Evolutionary conservation across 805 yeast species (phyloP).

Genomic region (Sugiyamaella valdiviana): DNA sequence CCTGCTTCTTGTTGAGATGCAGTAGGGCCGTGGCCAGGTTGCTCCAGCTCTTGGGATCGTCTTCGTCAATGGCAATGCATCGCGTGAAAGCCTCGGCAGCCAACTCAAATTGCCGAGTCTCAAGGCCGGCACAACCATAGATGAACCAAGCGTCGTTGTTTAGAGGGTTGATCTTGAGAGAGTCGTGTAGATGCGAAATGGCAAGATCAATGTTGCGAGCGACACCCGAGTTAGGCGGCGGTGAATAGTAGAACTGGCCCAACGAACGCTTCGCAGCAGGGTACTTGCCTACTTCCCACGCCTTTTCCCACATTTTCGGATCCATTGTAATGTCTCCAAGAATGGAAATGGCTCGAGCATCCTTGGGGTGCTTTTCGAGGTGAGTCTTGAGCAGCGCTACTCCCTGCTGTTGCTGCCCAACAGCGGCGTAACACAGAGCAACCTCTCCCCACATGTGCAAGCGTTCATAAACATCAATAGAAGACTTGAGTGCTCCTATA

Average conservation of each 20-base stretch:
- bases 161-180: constrained; percentile 66
- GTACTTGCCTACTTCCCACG: constrained; percentile 83
- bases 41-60: constrained; percentile 81
- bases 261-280: constrained; percentile 81
- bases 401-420: constrained; percentile 67
- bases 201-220: constrained; percentile 48
- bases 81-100: constrained; percentile 92
- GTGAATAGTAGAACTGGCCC: constrained; percentile 63
- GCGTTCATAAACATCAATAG: constrained; percentile 82
- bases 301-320: constrained; percentile 68
- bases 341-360: constrained; percentile 77
- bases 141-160: constrained; percentile 81
- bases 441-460: constrained; percentile 71
- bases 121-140: constrained; percentile 87
- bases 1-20: constrained; percentile 55
- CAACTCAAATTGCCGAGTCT: constrained; percentile 57
- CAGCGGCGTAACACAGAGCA: constrained; percentile 85
- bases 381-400: constrained; percentile 50
- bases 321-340: constrained; percentile 72
- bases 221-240: constrained; percentile 51
- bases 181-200: constrained; percentile 64
- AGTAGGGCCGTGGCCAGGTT: constrained; percentile 79
- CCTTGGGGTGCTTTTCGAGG: constrained; percentile 53
- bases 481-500: constrained; percentile 77
- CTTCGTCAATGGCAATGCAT: constrained; percentile 79